Base-by-base conservation (phyloP, 1,139 yeast species). In the Blastobotrys ciferrii region DNA sequence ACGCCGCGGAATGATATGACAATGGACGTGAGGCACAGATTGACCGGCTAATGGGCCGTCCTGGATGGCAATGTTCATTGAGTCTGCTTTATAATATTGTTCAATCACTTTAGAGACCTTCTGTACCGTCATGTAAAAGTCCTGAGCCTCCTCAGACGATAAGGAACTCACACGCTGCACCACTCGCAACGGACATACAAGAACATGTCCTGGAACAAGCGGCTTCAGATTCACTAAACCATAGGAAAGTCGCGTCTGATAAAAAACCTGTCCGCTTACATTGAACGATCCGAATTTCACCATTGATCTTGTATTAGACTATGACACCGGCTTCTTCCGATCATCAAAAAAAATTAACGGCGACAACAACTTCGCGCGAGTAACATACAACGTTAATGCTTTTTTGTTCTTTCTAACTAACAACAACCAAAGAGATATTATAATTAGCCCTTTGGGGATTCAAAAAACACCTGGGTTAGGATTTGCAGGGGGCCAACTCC, bases 31-130 rank as follows among this genome's bases (percentile, higher is more conserved):
- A 2, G 96, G 95, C 1, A 92, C 83, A 14, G 92, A 80, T 64
- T 92, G 98, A 2, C 98, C 98, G 1, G 97, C 92, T 48, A 87
- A 88, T 0, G 92, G 87, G 0, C 98, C 98, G 64, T 92, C 98
- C 64, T 92, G 98, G 50, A 92, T 87, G 13, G 97, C 89, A 28
- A 92, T 77, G 62, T 92, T 92, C 52, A 88, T 66, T 0, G 95
- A 73, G 58, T 89, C 95, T 0, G 96, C 95, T 41, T 81, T 74
- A 64, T 84, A 89, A 13, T 75, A 70, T 51, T 73, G 63, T 55
- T 76, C 81, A 25, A 92, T 81, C 55, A 87, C 84, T 49, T 70
- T 68, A 53, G 88, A 82, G 1, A 92, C 74, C 46, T 76, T 62
- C 57, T 87, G 96, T n/a, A 92, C 72, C 0, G 95, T 80, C 36